Evolutionary conservation across 108 stramenopile species (phyloP).

Genomic region (Mayamaea pseudoterrestris): DNA sequence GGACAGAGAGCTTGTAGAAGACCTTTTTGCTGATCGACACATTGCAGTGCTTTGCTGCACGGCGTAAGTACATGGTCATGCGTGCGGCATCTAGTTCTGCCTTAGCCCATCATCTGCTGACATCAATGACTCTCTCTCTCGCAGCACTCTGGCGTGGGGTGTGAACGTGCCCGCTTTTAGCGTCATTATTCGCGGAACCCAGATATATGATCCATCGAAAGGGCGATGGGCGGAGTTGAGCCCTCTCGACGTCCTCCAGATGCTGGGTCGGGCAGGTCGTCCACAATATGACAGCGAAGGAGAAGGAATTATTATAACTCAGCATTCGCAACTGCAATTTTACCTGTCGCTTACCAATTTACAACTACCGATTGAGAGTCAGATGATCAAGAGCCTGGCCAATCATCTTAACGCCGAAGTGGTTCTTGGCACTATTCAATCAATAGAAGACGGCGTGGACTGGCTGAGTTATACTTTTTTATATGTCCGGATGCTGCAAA

Average conservation of each 20-base stretch:
- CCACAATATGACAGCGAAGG: constrained; percentile 98
- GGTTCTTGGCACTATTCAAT: constrained; percentile 88
- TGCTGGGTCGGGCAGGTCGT: constrained; percentile 98
- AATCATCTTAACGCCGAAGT: constrained; percentile 98
- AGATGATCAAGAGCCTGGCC: constrained; percentile 88
- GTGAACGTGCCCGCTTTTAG: constrained; percentile 99
- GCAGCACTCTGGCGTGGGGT: constrained; percentile 99
- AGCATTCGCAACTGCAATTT: constrained; percentile 96
- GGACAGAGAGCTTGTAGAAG: constrained; percentile 97
- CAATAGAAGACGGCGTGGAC: constrained; percentile 85
- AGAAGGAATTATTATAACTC: constrained; percentile 98
- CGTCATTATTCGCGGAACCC: constrained; percentile 99
- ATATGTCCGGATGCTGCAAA: constrained; percentile 95
- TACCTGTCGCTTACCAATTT: constrained; percentile 97
- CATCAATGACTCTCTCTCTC: too few species aligned
- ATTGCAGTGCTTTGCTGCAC: constrained; percentile 94
- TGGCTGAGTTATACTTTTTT: constrained; percentile 99
- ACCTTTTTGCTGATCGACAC: constrained; percentile 93
- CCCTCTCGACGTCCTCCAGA: constrained; percentile 96
- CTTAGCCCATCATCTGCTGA: too few species aligned
- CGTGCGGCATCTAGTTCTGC: too few species aligned
- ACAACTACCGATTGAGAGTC: constrained; percentile 98
- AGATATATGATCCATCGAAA: constrained; percentile 96
- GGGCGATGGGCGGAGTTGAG: constrained; percentile 98
- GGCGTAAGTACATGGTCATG: too few species aligned